These are phyloP conservation scores for Musa beccarii DNA, from an alignment of 176 grass and related monocot genomes.

Conservation along the genomic window DNA sequence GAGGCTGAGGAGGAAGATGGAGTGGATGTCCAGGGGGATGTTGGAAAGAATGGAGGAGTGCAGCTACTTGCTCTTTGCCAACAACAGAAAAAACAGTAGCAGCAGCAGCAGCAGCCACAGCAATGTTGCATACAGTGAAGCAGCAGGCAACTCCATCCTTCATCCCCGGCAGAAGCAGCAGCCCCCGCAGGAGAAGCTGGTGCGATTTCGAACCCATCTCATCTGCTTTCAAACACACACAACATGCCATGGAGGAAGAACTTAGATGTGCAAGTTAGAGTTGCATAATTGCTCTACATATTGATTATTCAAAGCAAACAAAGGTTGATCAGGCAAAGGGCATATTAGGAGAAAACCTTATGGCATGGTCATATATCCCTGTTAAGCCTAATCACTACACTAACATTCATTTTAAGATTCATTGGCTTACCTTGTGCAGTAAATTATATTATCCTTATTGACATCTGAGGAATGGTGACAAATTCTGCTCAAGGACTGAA, in stretches of 20 bases:
- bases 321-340: no score
- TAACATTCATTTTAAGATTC: no score
- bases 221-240: background rate
- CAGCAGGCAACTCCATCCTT: no score
- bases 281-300: no score
- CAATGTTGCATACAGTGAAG: background rate
- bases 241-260: background rate
- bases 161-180: background rate
- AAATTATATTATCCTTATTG: no score
- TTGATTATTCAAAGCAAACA: no score
- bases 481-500: background rate
- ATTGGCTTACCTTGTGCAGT: no score
- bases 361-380: no score
- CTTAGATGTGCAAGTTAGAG: no score
- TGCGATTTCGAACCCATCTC: background rate
- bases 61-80: slow-evolving; percentile 15
- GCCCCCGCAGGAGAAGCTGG: background rate
- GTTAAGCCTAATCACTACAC: no score
- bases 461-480: background rate
- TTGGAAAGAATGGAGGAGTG: slow-evolving; percentile 73
- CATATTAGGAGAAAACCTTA: no score
- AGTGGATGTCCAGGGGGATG: slow-evolving; percentile 83
- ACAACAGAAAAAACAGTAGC: background rate
- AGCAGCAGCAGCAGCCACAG: slow-evolving; percentile 13
- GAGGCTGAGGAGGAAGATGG: slow-evolving; percentile 76